A percentile compares a stretch with the other conserved stretches of the same genome.
Conservation (phyloP, 768 basidiomycete species). For the Mycena leptocephala region DNA sequence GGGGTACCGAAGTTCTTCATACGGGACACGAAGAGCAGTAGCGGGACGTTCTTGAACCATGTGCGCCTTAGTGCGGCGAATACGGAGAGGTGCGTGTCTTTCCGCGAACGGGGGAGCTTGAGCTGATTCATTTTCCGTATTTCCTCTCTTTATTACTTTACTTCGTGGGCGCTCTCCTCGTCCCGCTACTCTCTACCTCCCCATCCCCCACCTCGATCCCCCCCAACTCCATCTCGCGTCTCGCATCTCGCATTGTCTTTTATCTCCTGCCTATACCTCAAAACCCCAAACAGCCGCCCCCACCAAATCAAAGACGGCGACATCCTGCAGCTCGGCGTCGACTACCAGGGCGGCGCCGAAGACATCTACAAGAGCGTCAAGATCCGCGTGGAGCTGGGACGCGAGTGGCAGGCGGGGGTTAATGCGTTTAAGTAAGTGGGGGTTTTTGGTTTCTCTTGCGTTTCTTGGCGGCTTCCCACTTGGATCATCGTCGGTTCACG, state of each 20-base stretch:
- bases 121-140: neutral
- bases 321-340: slow-evolving; percentile 94
- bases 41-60: slow-evolving; percentile 97
- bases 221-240: neutral
- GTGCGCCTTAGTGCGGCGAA: slow-evolving; percentile 90
- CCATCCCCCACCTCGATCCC: neutral
- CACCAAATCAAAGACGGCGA: slow-evolving; percentile 93
- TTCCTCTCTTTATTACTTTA: neutral
- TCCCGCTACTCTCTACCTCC: neutral
- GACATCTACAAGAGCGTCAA: slow-evolving; percentile 98
- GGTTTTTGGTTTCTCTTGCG: slow-evolving; percentile 6
- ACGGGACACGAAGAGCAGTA: slow-evolving; percentile 90
- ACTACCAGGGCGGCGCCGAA: slow-evolving; percentile 97
- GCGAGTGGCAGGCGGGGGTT: slow-evolving; percentile 91
- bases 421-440: slow-evolving; percentile 91
- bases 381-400: slow-evolving; percentile 90
- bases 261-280: neutral
- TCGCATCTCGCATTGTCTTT: neutral
- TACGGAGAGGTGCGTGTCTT: slow-evolving; percentile 81
- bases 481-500: too few relatives aligned
- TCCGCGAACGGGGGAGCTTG: too few relatives aligned
- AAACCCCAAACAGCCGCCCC: slow-evolving; percentile 65
- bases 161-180: neutral
- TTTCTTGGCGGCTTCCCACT: neutral
- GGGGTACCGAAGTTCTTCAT: slow-evolving; percentile 79